Evolutionary conservation across 441 rosid species (phyloP), one percentile per base, ranked within the genome.

Genomic region (Dalechampia spathulata): DNA sequence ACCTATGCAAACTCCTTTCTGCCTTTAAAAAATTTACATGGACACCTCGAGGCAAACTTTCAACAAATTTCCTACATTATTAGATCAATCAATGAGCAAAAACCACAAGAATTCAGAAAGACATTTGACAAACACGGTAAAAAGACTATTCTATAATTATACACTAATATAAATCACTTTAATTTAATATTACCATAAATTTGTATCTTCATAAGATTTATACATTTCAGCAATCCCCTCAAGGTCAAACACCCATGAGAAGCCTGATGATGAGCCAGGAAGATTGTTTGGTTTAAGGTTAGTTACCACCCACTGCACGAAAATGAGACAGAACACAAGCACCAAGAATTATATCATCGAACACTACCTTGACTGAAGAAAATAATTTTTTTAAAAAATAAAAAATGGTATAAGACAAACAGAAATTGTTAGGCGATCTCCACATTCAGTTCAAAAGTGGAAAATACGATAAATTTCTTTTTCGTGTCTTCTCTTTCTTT

Each of bases 1-100:
- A 91, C 40, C 95, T 79, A 64, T 91, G 98, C 76, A 91, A 80
- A 69, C 98, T 91, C 73, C 98, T 81, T 72, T 91, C 98, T 25
- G 98, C 98, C 76, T 91, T 91, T 63, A 91, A 65, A 67, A 91
- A 88, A 77, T 84, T 88, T 25, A 88, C 70, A 70, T 91, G 95
- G 54, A 91, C 95, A 42, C 95, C 96, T 58, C 80, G 78, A 57
- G 95, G 96, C 66, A 86, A 79, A 54, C 80, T 86, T 62, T 91
- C 96, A 64, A 88, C 95, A 42, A 91, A 72, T 74, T 76, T 77
- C 98, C 98, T 91, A 50, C 28, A 66, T 44, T 75, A 53, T 30
- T 30, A n/a, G 48, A 61, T 47, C 49, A 60, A 38, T 51, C 41
- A 34, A 62, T 10, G 38, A 47, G 21, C 5, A 46, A 50, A 11